Evolutionary conservation across 495 filamentous ascomycete species (phyloP), one percentile per base, ranked within the genome.

Genomic region (Aspergillus saccharolyticus): DNA sequence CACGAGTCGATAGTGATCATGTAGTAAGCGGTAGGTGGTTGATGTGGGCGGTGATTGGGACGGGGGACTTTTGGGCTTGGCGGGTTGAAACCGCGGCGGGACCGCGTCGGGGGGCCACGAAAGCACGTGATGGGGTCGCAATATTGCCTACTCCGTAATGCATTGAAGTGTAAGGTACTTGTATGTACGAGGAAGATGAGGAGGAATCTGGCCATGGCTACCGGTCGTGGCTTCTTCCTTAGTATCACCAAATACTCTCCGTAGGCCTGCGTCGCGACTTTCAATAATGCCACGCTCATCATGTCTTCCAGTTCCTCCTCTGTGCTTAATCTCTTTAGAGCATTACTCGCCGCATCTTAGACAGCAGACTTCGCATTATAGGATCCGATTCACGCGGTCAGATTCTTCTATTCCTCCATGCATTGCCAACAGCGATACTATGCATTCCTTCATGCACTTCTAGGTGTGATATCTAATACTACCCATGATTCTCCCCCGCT

Each of bases 51-150:
- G 25, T 4, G 10, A 30, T 30, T 10, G 25, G 25, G 25, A 10
- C 25, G 25, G 25, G 25, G n/a, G n/a, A n/a, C n/a, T 30, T 30
- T 30, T 10, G 4, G 4, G 25, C 46, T 16, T 39, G 42, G 5
- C 3, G 42, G 33, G 56, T 16, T 44, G 19, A 51, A 44, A 30
- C 33, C 58, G 63, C 60, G 63, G 57, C 53, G 48, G 28, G 51
- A 56, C 48, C 64, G 64, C 64, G 61, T 67, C 45, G 44, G 39
- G 19, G 42, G 19, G 53, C 55, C 64, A 47, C 64, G 64, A 62
- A 53, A 60, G 25, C 64, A 67, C 64, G 64, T 67, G 64, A 67
- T 58, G 39, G 28, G 6, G 44, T 21, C 18, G 17, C 14, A 20
- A 55, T 54, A 51, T 49, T 43, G 24, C 43, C 43, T 22, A 42